Evolutionary conservation across 2,329 filamentous ascomycete genomes (phyloP).

Genomic region (Trichophyton benhamiae): DNA sequence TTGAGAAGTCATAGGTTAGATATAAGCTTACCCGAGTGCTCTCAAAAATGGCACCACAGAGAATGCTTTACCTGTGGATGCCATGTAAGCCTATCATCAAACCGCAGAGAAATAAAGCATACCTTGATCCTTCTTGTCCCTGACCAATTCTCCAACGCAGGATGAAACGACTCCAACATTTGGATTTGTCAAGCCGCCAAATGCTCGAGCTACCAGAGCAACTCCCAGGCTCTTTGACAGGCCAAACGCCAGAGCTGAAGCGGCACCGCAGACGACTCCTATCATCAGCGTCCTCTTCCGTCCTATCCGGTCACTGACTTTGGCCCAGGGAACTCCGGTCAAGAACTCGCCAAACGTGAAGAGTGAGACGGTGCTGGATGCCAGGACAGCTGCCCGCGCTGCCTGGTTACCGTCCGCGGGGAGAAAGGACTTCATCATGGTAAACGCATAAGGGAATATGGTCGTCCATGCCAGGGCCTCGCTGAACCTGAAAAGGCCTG

Average conservation of each 20-base stretch:
- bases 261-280: constrained; percentile 3
- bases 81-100: not conserved
- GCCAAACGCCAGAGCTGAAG: constrained; percentile 8
- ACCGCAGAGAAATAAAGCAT: not conserved
- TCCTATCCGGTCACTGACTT: constrained; percentile 8
- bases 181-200: constrained; percentile 10
- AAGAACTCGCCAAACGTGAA: constrained; percentile 12
- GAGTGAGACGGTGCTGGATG: constrained; percentile 5
- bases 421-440: constrained; percentile 8
- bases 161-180: constrained; percentile 8
- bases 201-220: constrained; percentile 3
- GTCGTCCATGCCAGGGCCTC: constrained; percentile 11
- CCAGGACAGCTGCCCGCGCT: constrained; percentile 1
- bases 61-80: constrained; percentile 6
- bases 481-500: constrained; percentile 9
- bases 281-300: constrained; percentile 10
- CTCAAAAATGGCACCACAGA: constrained; percentile 10
- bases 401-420: not conserved
- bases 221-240: constrained; percentile 1
- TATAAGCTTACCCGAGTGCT: constrained; percentile 7
- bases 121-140: not conserved
- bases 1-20: not conserved
- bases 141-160: constrained; percentile 9
- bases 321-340: constrained; percentile 7
- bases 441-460: constrained; percentile 10